Base-by-base conservation (phyloP, 257 asterid genomes). In the Cynanchum wilfordii region DNA sequence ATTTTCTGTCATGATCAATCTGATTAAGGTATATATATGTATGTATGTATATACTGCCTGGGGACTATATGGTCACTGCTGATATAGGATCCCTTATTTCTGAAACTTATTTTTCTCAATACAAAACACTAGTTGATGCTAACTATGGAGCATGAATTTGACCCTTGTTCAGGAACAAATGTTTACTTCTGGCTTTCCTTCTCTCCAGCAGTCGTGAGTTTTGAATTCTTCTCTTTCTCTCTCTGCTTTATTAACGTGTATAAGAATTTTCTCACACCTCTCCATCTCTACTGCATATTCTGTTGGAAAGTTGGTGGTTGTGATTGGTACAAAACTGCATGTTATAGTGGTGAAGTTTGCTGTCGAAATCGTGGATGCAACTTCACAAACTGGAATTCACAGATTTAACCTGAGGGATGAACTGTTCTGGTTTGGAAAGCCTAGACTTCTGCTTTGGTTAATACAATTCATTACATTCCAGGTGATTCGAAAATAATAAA, bases 351-450 rank as follows among this genome's bases (percentile, higher is more conserved):
- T 91, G 49, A 91, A 89, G 79, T 82, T 93, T 66, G 98, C 97
- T 1, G 94, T 89, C 71, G 98, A 93, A 82, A 82, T 88, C 82
- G 82, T 82, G 85, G 91, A 88, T 51, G 81, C 86, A 20, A 81
- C 80, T 79, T 88, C 84, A 66, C 84, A 84, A 87, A 80, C 86
- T 36, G 93, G 83, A 68, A 70, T 82, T 79, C 86, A 78, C 57
- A 82, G 62, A 80, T 91, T 91, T 85, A 89, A 91, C 73, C 87
- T 87, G 68, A 86, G 97, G 78, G 98, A 93, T 27, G 97, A 91
- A 87, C 94, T 89, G 47, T 93, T 93, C 84, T 93, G 98, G 98
- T 93, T 91, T 69, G 97, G 96, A 74, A 93, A 77, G 27, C 98
- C 98, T 44, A 78, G 89, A 79, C 82, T 93, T 74, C 87, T 91